Percentiles rank a stretch among this genome's conserved stretches.
Evolutionary conservation across 306 rosid genomes (phyloP).

Genomic region (Ormosia emarginata): DNA sequence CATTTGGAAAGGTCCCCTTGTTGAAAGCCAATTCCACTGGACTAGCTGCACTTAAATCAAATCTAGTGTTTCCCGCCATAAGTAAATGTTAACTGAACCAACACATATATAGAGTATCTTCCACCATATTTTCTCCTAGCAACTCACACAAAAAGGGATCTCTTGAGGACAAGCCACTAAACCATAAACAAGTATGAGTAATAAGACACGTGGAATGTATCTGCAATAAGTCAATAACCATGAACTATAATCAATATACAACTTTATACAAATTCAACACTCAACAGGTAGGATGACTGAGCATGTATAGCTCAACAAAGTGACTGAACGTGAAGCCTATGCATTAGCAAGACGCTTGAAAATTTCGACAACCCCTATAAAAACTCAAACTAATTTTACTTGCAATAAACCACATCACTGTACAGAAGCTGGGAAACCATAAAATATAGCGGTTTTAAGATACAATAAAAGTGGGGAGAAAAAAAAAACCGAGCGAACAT

Average conservation of each 20-base stretch:
- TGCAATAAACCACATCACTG: neutral
- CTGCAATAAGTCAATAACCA: constrained; percentile 35
- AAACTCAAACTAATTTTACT: neutral
- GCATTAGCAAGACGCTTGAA: neutral
- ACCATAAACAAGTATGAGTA: constrained; percentile 34
- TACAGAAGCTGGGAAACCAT: neutral
- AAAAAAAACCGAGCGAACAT: neutral
- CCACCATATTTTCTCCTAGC: constrained; percentile 25
- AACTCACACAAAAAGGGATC: constrained; percentile 15
- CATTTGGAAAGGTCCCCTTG: constrained; percentile 46
- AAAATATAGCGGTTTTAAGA: neutral
- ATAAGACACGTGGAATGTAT: constrained; percentile 13
- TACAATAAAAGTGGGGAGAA: neutral
- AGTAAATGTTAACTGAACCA: constrained; percentile 36
- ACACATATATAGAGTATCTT: constrained; percentile 5
- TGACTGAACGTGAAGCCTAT: neutral
- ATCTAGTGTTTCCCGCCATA: constrained; percentile 72
- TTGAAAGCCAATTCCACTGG: constrained; percentile 47
- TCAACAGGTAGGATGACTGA: constrained; percentile 1
- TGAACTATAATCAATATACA: constrained; percentile 22
- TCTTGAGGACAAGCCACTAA: constrained; percentile 22
- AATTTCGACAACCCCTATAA: constrained; percentile 5
- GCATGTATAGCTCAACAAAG: constrained; percentile 7
- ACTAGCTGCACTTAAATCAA: constrained; percentile 53
- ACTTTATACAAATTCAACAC: constrained; percentile 5